Conservation (phyloP, 2,329 filamentous ascomycete genomes). For the Fragosphaeria purpurea region DNA sequence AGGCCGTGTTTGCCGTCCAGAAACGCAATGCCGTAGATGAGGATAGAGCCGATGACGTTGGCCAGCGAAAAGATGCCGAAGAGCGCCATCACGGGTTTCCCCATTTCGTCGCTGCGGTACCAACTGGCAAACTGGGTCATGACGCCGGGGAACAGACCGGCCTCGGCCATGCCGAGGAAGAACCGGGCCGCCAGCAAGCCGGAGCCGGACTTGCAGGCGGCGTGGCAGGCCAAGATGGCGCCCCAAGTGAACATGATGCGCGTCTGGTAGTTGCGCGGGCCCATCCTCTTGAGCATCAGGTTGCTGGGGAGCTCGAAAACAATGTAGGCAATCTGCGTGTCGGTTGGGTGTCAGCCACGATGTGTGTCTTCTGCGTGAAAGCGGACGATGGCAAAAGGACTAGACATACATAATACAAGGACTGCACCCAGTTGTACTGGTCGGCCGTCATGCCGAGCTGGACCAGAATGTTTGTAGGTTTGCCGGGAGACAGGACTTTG, state of each 20-base stretch:
- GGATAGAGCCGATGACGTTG: slow-evolving; percentile 5
- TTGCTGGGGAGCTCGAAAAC: slow-evolving; percentile 44
- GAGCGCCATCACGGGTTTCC: slow-evolving; percentile 6
- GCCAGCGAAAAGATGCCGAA: slow-evolving; percentile 7
- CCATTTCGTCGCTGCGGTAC: slow-evolving; percentile 10
- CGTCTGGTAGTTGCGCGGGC: slow-evolving; percentile 34
- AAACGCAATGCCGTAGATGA: slow-evolving; percentile 6
- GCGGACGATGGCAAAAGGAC: too few relatives aligned
- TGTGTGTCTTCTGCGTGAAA: too few relatives aligned
- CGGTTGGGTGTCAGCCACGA: too few relatives aligned
- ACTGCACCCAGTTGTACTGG: slow-evolving; percentile 12
- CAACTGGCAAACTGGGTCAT: slow-evolving; percentile 8
- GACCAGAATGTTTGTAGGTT: slow-evolving; percentile 8
- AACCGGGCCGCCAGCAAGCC: slow-evolving; percentile 37
- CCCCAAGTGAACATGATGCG: slow-evolving; percentile 33
- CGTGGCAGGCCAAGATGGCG: slow-evolving; percentile 34
- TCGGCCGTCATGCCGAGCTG: slow-evolving; percentile 7
- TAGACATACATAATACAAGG: slow-evolving; percentile 6
- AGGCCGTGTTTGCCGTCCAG: slow-evolving; percentile 8
- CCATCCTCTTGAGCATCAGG: slow-evolving; percentile 39
- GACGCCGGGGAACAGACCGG: slow-evolving; percentile 7
- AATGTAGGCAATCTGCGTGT: slow-evolving; percentile 4
- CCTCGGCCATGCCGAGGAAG: slow-evolving; percentile 26
- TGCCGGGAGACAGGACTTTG: slow-evolving; percentile 4
- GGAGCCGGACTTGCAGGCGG: slow-evolving; percentile 31